Evolutionary conservation across 495 filamentous ascomycete species (phyloP), one percentile per base, ranked within the genome.

Genomic region (Halenospora varia): DNA sequence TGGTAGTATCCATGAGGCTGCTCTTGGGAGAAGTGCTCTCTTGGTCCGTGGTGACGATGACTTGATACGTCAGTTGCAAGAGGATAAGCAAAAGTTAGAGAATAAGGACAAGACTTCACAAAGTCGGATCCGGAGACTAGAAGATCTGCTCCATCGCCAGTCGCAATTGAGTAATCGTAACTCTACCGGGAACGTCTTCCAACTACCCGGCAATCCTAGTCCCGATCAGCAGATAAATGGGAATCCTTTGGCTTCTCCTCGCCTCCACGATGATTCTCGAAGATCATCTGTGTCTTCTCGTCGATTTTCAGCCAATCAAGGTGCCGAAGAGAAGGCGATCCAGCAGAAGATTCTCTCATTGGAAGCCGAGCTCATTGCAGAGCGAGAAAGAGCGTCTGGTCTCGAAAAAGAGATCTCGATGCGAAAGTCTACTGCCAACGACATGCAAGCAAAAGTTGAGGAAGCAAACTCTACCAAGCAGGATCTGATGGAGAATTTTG

Each of bases 401-500:
- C 60, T 82, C 3, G 85, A 92, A 61, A 85, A 81, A 49, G 86
- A 89, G 41, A 80, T 87, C 9, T 69, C 76, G 44, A 69, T 70
- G 9, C 78, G 76, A 49, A 75, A 69, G 3, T 82, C 86, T 18
- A 75, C 82, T 2, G 82, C 88, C 63, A 78, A 83, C 24, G 77
- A 86, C 40, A 82, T 89, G 25, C 86, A 83, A 60, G 77, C 82
- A 46, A 86, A 85, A 57, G 81, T 90, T 44, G 86, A 93, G 59
- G 90, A 96, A 67, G 88, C 79, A 11, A 86, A 90, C 59, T 92
- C 89, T 2, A 99, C 89, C 0, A 99, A 99, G 70, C 84, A 89
- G 65, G 94, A 99, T 65, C 81, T 99, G 1, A 83, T 99, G 68
- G 88, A 88, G 41, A 99, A 99, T 65, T 86, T 99, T 68, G 91